These are phyloP conservation scores for Telfairia occidentalis DNA, from an alignment of 331 rosid species.

Conservation along the genomic window DNA sequence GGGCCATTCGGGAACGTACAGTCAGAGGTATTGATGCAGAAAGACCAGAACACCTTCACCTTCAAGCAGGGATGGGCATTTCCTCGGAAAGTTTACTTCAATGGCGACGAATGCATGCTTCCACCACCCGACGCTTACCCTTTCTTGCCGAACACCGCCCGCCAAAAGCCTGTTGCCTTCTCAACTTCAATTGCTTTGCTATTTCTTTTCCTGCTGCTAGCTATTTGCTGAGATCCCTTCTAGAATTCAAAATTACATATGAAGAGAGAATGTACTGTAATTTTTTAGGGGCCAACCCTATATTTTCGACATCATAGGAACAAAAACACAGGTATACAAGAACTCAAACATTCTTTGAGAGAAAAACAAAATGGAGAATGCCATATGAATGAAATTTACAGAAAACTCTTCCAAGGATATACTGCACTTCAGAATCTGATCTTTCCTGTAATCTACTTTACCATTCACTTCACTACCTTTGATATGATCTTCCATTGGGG, in stretches of 20 bases:
- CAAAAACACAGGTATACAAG: not conserved
- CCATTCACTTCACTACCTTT: not conserved
- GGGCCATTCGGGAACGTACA: constrained; percentile 69
- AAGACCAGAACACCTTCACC: constrained; percentile 65
- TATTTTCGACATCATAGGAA: not conserved
- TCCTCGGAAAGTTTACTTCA: constrained; percentile 78
- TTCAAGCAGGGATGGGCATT: constrained; percentile 92
- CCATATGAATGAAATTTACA: not conserved
- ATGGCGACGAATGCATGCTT: constrained; percentile 87
- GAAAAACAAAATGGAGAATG: not conserved
- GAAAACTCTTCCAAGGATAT: not conserved
- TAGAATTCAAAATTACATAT: not conserved
- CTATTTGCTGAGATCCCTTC: constrained; percentile 10
- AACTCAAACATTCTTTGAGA: not conserved
- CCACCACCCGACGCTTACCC: constrained; percentile 92
- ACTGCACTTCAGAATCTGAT: not conserved
- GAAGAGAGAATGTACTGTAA: not conserved
- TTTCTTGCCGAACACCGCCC: constrained; percentile 59
- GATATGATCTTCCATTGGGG: not conserved
- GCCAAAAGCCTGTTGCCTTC: constrained; percentile 12
- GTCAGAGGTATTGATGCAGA: constrained; percentile 65
- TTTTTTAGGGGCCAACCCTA: not conserved
- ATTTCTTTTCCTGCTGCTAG: constrained; percentile 34
- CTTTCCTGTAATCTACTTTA: not conserved
- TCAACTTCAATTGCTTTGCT: constrained; percentile 26